These are phyloP conservation scores for Kodamaea restingae DNA, from an alignment of 805 yeast genomes.

Conservation along the genomic window DNA sequence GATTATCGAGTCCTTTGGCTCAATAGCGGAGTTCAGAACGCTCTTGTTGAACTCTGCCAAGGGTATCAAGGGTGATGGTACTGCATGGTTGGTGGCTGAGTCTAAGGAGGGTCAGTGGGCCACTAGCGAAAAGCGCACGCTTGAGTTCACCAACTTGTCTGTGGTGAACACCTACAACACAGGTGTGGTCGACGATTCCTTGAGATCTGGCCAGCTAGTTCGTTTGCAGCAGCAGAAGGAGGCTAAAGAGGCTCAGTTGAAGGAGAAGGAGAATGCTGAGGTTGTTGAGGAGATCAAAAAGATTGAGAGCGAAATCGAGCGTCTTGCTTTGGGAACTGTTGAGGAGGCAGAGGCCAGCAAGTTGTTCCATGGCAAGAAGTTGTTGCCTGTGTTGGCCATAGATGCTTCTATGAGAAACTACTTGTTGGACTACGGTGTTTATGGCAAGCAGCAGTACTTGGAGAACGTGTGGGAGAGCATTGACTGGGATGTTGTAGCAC, in stretches of 20 bases:
- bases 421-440: conserved; percentile 72
- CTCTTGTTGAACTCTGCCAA: conserved; percentile 65
- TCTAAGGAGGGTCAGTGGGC: conserved; percentile 29
- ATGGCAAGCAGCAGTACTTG: conserved; percentile 43
- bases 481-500: conserved; percentile 40
- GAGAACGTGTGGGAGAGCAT: conserved; percentile 43
- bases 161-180: conserved; percentile 83
- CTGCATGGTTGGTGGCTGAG: conserved; percentile 81
- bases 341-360: conserved; percentile 40
- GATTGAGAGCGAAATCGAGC: conserved; percentile 13
- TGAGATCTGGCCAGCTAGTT: conserved; percentile 49
- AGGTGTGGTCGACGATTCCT: conserved; percentile 72
- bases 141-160: conserved; percentile 48
- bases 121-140: conserved; percentile 16
- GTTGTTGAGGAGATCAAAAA: conserved; percentile 4
- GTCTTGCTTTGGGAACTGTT: conserved; percentile 31
- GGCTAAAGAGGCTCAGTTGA: conserved; percentile 22
- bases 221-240: conserved; percentile 36
- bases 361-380: conserved; percentile 35
- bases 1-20: conserved; percentile 65
- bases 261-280: conserved; percentile 5
- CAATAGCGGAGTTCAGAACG: conserved; percentile 69
- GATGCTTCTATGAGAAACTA: conserved; percentile 72
- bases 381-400: conserved; percentile 61
- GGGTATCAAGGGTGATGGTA: conserved; percentile 83